These are phyloP conservation scores for Globisporangium iwayamae DNA, from an alignment of 352 stramenopile genomes.

Conservation along the genomic window DNA sequence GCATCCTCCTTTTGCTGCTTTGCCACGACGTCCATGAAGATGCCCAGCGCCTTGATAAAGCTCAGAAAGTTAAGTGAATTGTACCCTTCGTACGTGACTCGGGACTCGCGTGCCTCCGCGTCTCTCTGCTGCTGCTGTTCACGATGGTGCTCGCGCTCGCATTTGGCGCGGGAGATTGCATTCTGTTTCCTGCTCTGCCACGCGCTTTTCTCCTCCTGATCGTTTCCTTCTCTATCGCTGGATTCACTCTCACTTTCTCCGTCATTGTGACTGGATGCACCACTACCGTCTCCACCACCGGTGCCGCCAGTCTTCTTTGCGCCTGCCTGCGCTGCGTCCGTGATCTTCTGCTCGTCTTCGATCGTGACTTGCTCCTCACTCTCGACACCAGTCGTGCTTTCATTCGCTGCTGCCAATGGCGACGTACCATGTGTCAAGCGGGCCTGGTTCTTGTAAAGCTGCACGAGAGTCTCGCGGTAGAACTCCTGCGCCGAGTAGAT, in stretches of 20 bases:
- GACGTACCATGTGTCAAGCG: neutral
- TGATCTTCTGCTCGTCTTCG: conserved; percentile 4
- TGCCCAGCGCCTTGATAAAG: conserved; percentile 62
- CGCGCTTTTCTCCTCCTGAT: neutral
- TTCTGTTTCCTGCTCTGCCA: neutral
- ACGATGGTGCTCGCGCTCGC: neutral
- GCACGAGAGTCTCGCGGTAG: conserved; percentile 66
- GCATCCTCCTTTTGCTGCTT: neutral
- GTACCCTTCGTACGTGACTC: conserved; percentile 29
- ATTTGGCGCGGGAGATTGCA: neutral
- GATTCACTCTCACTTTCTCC: neutral
- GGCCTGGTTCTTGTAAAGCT: conserved; percentile 36
- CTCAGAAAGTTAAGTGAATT: conserved; percentile 64
- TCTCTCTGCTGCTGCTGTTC: conserved; percentile 11
- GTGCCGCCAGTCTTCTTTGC: neutral
- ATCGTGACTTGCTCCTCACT: conserved; percentile 9
- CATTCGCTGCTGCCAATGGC: neutral
- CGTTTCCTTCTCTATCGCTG: conserved; percentile 1
- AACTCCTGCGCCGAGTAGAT: conserved; percentile 64
- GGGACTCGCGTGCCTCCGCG: neutral
- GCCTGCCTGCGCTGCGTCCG: neutral
- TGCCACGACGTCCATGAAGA: conserved; percentile 34
- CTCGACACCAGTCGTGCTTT: neutral
- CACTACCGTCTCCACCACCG: neutral
- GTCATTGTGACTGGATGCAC: neutral